Base-by-base conservation (phyloP, 148 eudicot species). In the Rhododendron griersonianum region DNA sequence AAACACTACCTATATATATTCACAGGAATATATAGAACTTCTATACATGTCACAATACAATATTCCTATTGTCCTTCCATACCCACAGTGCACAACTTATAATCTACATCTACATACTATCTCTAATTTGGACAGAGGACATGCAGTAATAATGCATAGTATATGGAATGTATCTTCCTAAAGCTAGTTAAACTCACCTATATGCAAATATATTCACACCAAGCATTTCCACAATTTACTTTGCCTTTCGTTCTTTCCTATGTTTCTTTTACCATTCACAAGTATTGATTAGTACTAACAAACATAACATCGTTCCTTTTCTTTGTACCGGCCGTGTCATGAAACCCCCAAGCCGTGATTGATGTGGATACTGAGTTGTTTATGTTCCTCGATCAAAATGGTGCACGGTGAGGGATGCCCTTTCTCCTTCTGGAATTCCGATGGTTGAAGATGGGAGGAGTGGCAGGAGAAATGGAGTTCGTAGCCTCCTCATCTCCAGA, bases 381-480 rank as follows among this genome's bases (percentile, higher is more conserved):
- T 15, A 13, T 11, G 1, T 77, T 80, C 25, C 75, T 83, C 7
- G 41, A 35, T 85, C 85, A 88, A 84, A 91, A 88, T 2, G 93
- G 91, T 2, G 93, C 89, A 14, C 93, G 91, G 47, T 87, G 93
- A 0, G 93, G 93, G 78, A 88, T 80, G 55, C 93, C 91, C 86
- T 91, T 91, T 67, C 93, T 88, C 81, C 93, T 69, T 30, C 89
- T 82, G 23, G 92, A 89, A 83, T 88, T 91, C 30, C 76, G 80
- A 48, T 91, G 91, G 76, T 85, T 89, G 86, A 75, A 89, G 25
- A 86, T 79, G 9, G 92, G 92, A 3, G 92, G 89, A 67, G 93
- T 91, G 11, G 41, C 84, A 2, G 93, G 93, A 16, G 89, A 91
- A 5, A 91, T 83, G 41, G 25, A 79, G 87, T 85, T 85, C 18